Evolutionary conservation across 306 rosid species (phyloP).

Genomic region (Vachellia pachyceras): DNA sequence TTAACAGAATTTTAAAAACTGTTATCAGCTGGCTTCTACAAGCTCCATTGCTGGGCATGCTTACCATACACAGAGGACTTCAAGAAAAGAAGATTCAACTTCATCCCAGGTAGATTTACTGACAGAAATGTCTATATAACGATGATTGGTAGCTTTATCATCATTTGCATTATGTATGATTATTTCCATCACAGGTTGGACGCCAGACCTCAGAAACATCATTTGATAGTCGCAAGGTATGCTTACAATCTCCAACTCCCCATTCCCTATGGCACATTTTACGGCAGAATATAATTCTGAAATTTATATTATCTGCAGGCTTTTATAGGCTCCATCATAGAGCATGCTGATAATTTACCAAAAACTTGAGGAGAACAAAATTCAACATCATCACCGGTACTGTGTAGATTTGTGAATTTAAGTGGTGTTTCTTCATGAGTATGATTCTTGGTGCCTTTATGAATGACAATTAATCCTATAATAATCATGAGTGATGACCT

Average conservation of each 20-base stretch:
- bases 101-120: slow-evolving; percentile 12
- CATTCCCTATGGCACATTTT: not conserved
- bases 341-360: slow-evolving; percentile 54
- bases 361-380: slow-evolving; percentile 49
- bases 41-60: not conserved
- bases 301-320: slow-evolving; percentile 58
- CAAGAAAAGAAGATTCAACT: slow-evolving; percentile 4
- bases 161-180: not conserved
- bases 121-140: not conserved
- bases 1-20: too few relatives aligned
- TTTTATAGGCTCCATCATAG: slow-evolving; percentile 83
- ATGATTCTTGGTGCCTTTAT: slow-evolving; percentile 26
- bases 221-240: slow-evolving; percentile 66
- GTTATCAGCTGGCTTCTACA: slow-evolving; percentile 14
- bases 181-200: slow-evolving; percentile 53
- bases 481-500: slow-evolving; percentile 22
- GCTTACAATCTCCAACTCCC: slow-evolving; percentile 5
- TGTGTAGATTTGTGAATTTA: slow-evolving; percentile 29
- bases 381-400: slow-evolving; percentile 57
- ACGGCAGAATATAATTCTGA: not conserved
- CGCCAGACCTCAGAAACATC: slow-evolving; percentile 49
- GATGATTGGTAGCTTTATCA: not conserved
- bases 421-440: slow-evolving; percentile 5
- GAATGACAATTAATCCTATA: slow-evolving; percentile 21
- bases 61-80: not conserved